phyloP scores from a whole-genome alignment of 2,329 filamentous ascomycete species.

The Bisporella sp. region DNA sequence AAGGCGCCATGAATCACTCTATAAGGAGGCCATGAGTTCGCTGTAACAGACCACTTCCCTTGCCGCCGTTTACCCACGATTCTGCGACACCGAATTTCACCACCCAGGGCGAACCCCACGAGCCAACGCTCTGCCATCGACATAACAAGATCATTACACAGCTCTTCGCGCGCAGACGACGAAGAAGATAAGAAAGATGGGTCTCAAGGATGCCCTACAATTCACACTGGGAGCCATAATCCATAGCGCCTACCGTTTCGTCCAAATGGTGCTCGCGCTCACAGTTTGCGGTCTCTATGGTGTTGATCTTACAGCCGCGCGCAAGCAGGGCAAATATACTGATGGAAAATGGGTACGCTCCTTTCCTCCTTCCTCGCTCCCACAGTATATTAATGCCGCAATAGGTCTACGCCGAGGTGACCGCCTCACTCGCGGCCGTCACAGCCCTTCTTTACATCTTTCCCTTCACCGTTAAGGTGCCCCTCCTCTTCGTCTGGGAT shows the following conservation, averaged over 20 bases:
- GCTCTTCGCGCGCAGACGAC: no score
- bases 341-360: slow-evolving; percentile 64
- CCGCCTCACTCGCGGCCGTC: slow-evolving; percentile 57
- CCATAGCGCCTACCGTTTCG: slow-evolving; percentile 60
- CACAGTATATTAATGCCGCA: background rate
- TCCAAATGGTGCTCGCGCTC: slow-evolving; percentile 70
- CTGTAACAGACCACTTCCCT: no score
- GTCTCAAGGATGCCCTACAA: slow-evolving; percentile 12
- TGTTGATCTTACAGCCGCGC: slow-evolving; percentile 52
- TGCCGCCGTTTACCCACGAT: no score
- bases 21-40: no score
- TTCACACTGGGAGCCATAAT: slow-evolving; percentile 36
- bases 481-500: slow-evolving; percentile 60
- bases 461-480: slow-evolving; percentile 49
- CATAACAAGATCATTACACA: no score
- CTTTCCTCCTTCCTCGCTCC: background rate
- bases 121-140: no score
- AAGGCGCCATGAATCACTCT: no score
- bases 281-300: slow-evolving; percentile 76
- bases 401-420: slow-evolving; percentile 65
- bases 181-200: slow-evolving; percentile 9
- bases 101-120: no score
- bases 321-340: slow-evolving; percentile 40
- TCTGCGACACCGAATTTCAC: no score
- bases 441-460: slow-evolving; percentile 61